Conservation (phyloP, 2,329 filamentous ascomycete species). For the Pseudocercospora musae region DNA sequence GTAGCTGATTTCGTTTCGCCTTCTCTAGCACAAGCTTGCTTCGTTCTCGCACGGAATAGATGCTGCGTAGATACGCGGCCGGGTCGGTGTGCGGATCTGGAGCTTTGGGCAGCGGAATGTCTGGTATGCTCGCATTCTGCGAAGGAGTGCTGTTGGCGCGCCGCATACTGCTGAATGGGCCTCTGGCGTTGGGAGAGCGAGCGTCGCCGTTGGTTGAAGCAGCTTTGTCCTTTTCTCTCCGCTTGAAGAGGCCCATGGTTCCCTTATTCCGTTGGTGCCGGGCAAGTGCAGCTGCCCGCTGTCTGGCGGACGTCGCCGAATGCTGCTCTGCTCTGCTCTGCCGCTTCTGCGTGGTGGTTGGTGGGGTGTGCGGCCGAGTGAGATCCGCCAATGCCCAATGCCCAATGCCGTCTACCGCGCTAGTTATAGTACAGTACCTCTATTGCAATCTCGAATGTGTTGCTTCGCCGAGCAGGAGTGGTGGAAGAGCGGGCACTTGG, state of each 20-base stretch:
- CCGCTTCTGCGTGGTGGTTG: no score
- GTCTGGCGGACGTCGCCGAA: slow-evolving; percentile 5
- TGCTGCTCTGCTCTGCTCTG: not conserved
- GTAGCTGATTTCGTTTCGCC: slow-evolving; percentile 71
- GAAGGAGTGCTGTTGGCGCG: slow-evolving; percentile 38
- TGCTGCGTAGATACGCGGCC: slow-evolving; percentile 83
- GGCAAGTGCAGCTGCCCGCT: slow-evolving; percentile 8
- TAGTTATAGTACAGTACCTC: no score
- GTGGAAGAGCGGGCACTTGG: no score
- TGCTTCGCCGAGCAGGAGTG: no score
- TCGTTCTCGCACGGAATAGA: slow-evolving; percentile 81
- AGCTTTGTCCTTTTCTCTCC: slow-evolving; percentile 42
- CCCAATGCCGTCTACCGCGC: no score
- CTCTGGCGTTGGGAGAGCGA: slow-evolving; percentile 17
- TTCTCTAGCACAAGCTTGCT: slow-evolving; percentile 71
- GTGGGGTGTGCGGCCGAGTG: not conserved
- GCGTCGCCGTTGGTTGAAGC: slow-evolving; percentile 19
- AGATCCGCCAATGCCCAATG: not conserved
- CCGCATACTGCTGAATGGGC: slow-evolving; percentile 29
- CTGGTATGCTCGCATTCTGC: slow-evolving; percentile 48
- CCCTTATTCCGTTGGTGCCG: no score
- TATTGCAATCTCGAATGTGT: not conserved
- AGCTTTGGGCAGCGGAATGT: slow-evolving; percentile 75
- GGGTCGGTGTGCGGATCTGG: slow-evolving; percentile 87
- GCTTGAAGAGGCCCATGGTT: slow-evolving; percentile 53